Base-by-base conservation (phyloP, 1,139 yeast genomes). In the Geotrichum australiense region DNA sequence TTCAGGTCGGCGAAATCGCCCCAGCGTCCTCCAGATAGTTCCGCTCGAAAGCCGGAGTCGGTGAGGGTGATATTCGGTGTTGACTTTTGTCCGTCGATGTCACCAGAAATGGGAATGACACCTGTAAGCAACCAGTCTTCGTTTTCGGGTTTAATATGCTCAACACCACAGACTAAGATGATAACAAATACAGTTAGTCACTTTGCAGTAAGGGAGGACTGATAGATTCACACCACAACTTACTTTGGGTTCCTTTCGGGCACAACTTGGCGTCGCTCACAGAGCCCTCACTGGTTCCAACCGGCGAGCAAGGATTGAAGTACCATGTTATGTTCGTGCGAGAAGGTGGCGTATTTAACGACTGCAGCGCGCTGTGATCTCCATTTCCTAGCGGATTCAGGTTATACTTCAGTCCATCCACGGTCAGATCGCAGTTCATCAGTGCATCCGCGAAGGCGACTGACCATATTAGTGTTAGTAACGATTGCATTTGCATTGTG, bases 311-410 rank as follows among this genome's bases (percentile, higher is more conserved):
- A 10, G 86, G 69, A 36, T 85, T 81, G 37, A 87, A 54, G 54
- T 69, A 75, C 89, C 95, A 84, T 3, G 75, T 69, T 28, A 70
- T 62, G 40, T 68, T 70, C 2, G 85, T 76, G 34, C 62, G 65
- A 4, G 89, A 73, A 2, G 97, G 97, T 20, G 96, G 96, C 11
- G 96, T 84, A 37, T 71, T 73, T 34, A 61, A 65, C 24, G 67
- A 53, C 4, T 55, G 43, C 6, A 67, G 55, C 14, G 66, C 65
- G 2, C 62, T 52, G 51, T 74, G 73, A 5, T 67, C 56, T 2
- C 84, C 83, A 36, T 68, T 68, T 11, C 44, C 40, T 33, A 79
- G 62, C 16, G 64, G 53, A 4, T 53, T 48, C 34, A 64, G 51
- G 42, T 68, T 70, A 50, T 76, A 69, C 43, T 69, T 61, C 52